Base-by-base conservation (phyloP, 2,329 filamentous ascomycete species). In the Tolypocladium endophyticum region DNA sequence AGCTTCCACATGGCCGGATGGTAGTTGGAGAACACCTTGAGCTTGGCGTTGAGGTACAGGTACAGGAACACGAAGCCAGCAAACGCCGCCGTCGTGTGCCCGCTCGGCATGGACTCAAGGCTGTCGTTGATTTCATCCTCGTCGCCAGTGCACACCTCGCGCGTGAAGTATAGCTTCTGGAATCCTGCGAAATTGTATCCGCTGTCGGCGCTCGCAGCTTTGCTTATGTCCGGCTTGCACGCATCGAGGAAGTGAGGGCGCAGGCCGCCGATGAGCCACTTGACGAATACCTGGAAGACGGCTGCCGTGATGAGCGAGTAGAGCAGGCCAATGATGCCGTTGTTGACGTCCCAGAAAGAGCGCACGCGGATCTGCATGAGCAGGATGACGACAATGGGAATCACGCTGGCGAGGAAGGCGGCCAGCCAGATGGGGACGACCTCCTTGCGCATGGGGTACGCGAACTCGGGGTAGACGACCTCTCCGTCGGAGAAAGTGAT, bases 231-330 rank as follows among this genome's bases (percentile, higher is more conserved):
- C 0, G 87, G 88, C 70, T 86, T 81, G 79, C 87, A 90, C 58
- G 88, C 86, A 28, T 78, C 79, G 25, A 90, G 78, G 74, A 90
- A 90, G 70, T 89, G 85, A 1, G 87, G 87, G n/a, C 87, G 81
- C 25, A 88, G 75, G 18, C 87, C 87, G 18, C 88, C 88, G 63
- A 91, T 89, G 50, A 90, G 80, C 81, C 82, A 87, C 73, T 91
- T 91, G 70, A 90, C 67, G 68, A 90, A 87, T 64, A 90, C 87
- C 68, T 91, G 88, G 75, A 91, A 89, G 56, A 90, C 83, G n/a
- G 87, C 85, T 4, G 86, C 86, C 7, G 80, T 77, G 72, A 90
- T 88, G 63, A 90, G 79, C 0, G 83, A 79, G 76, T 90, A 90
- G 0, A 90, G 73, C 0, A 90, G 80, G 18, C 87, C 88, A 55